Evolutionary conservation across 2,329 filamentous ascomycete species (phyloP), one percentile per base, ranked within the genome.

Genomic region (Cryphonectria naterciae): DNA sequence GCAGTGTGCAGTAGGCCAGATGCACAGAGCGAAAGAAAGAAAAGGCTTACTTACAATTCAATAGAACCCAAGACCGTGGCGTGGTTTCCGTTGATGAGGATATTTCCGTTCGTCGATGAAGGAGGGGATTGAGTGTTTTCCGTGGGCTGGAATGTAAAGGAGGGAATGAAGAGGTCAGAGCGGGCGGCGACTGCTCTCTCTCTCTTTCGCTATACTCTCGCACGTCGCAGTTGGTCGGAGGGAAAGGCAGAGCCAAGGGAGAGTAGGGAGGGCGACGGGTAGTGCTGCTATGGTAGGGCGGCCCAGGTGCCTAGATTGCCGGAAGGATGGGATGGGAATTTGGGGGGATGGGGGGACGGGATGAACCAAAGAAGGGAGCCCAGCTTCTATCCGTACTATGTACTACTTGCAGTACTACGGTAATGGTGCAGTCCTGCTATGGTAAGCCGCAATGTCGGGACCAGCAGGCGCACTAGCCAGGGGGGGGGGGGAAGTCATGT

Each of bases 11-110:
- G n/a, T 19, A 54, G 35, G 39, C 49, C 49, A 46, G 49, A 25
- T 52, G 52, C 22, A 60, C 25, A 62, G 28, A n/a, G 67, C 32
- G 41, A 19, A 2, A 56, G 15, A 68, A 56, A 46, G 64, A 67
- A 61, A 70, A 70, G 41, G 67, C 37, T 66, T n/a, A 77, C 76
- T 75, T 76, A 77, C 76, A 74, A 68, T 73, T 70, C 68, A 72
- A 56, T 66, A 8, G 56, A 37, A 35, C 17, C 13, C 13, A 13
- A 60, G 32, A n/a, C 15, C n/a, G 11, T 19, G 35, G 25, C 15
- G n/a, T 3, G 8, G 49, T 19, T 22, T 22, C 58, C 43, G 32
- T 17, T 15, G 67, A 63, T 39, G 60, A 54, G n/a, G 60, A 35
- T 37, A 56, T 64, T 69, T 66, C 58, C 65, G 58, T 65, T 71